Base-by-base conservation (phyloP, 169 alveolate genomes). In the Cryptosporidium sp. region DNA sequence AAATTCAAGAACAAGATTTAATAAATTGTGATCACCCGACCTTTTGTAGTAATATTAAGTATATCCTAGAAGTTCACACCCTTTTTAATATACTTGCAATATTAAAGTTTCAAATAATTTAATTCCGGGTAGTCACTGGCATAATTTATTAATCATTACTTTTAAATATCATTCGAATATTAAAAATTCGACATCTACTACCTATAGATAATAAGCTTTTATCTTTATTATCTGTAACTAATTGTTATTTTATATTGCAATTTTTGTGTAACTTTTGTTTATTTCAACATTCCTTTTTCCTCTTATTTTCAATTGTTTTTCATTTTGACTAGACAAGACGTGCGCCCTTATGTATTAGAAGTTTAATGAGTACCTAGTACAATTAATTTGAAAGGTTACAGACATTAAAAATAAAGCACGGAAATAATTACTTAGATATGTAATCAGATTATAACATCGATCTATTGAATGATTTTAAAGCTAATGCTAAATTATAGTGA, bases 141-240 rank as follows among this genome's bases (percentile, higher is more conserved):
- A 65, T 65, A 65, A 65, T 65, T 65, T 65, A 65, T 65, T 65
- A 65, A 65, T 37, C 29, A 31, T 29, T 65, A 33, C 70, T 2
- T 23, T 33, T 65, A 0, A 26, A 65, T 37, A 16, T n/a, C 31
- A 37, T 65, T 65, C 71, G 48, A 21, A 65, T 26, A 21, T 65
- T 65, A 31, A 65, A 65, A n/a, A 33, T 35, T 65, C 48, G 23
- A n/a, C 71, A 65, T 65, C 50, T 65, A 65, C 4, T 51, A 12
- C 71, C 2, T 65, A 31, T 33, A 33, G 26, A 14, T 14, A 14
- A 18, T 37, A 26, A 65, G 18, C 1, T 23, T 12, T 65, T 26
- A n/a, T 3, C 50, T 26, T 18, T 65, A 65, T 65, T 65, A 7
- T 35, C 10, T 35, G 26, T 16, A 21, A 33, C 23, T 35, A 31